phyloP scores from a whole-genome alignment of 805 yeast species.

The Suhomyces kilbournensis region DNA sequence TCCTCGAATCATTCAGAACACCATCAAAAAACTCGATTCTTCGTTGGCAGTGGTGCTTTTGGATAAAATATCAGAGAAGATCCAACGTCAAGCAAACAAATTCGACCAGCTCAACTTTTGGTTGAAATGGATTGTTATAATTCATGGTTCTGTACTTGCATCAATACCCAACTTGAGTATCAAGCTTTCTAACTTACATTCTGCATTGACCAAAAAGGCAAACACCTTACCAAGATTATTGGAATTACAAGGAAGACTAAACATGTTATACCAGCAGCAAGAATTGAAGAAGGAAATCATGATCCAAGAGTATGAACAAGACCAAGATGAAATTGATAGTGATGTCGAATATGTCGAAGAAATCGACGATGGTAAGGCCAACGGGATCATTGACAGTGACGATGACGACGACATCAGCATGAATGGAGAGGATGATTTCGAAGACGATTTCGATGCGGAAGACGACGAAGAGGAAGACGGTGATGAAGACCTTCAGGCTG shows the following conservation, averaged over 20 bases:
- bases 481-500: constrained; percentile 8
- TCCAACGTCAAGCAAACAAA: constrained; percentile 49
- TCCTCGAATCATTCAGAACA: constrained; percentile 47
- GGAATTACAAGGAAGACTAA: constrained; percentile 50
- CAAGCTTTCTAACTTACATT: constrained; percentile 44
- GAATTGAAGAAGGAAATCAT: constrained; percentile 41
- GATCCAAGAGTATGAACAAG: constrained; percentile 23
- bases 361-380: constrained; percentile 47
- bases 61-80: constrained; percentile 51
- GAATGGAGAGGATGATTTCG: constrained; percentile 16
- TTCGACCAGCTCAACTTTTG: constrained; percentile 51
- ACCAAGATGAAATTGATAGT: constrained; percentile 35
- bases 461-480: constrained; percentile 26
- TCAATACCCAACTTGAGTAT: constrained; percentile 44
- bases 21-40: constrained; percentile 48
- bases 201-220: constrained; percentile 48
- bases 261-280: constrained; percentile 44
- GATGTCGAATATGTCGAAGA: constrained; percentile 75
- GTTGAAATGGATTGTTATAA: constrained; percentile 55
- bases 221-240: constrained; percentile 47
- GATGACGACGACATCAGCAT: constrained; percentile 10
- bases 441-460: constrained; percentile 10
- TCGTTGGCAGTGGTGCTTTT: constrained; percentile 48
- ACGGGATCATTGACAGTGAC: constrained; percentile 15
- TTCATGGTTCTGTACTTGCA: constrained; percentile 51